Percentiles rank a stretch among this genome's conserved stretches.
phyloP scores from a whole-genome alignment of 2,329 filamentous ascomycete species.

The Pseudogymnoascus verrucosus region DNA sequence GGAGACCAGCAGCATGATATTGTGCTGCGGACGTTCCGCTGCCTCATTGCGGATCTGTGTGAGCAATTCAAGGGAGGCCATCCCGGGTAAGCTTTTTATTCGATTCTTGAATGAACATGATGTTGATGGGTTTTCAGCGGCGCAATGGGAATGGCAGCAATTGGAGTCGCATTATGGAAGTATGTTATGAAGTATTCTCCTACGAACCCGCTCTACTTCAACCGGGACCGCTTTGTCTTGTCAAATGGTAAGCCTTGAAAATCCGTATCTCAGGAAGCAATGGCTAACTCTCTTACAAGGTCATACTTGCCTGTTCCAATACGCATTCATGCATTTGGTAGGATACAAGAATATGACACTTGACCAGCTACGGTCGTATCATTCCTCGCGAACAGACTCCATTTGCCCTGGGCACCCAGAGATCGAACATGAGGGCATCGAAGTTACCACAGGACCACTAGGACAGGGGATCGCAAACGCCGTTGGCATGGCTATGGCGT shows the following conservation, averaged over 20 bases:
- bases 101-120: background rate
- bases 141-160: constrained; percentile 37
- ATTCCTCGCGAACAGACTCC: constrained; percentile 32
- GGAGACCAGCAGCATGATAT: constrained; percentile 28
- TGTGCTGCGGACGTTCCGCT: constrained; percentile 52
- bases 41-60: constrained; percentile 59
- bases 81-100: constrained; percentile 44
- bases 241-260: constrained; percentile 31
- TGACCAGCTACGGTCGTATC: constrained; percentile 40
- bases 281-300: constrained; percentile 21
- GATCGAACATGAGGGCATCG: constrained; percentile 40
- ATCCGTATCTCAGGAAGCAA: background rate
- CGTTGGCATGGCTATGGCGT: constrained; percentile 36
- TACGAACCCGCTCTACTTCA: constrained; percentile 32
- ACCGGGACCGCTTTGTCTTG: constrained; percentile 37
- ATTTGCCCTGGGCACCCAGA: constrained; percentile 41
- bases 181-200: constrained; percentile 36
- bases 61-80: constrained; percentile 64
- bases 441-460: background rate
- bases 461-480: background rate
- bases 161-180: constrained; percentile 35
- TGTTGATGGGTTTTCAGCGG: constrained; percentile 10
- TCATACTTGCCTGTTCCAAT: constrained; percentile 39
- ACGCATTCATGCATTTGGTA: constrained; percentile 36
- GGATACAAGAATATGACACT: constrained; percentile 40